phyloP scores from a whole-genome alignment of 140 eudicot genomes.

The Oenanthe javanica region DNA sequence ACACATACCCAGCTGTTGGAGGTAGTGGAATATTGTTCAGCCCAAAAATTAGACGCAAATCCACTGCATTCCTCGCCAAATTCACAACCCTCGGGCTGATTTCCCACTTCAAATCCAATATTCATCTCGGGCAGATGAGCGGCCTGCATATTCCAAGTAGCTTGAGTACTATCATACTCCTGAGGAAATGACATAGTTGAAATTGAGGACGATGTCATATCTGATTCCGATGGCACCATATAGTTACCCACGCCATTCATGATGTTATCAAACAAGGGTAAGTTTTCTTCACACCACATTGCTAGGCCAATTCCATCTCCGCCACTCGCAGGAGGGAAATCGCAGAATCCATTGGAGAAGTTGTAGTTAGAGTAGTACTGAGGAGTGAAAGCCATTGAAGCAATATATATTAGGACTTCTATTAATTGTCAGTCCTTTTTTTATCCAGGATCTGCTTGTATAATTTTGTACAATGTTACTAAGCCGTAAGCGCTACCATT shows the following conservation, averaged over 20 bases:
- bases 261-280: constrained; percentile 4
- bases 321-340: constrained; percentile 21
- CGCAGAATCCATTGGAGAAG: constrained; percentile 24
- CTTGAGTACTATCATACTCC: constrained; percentile 6
- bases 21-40: constrained; percentile 17
- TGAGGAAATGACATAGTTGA: constrained; percentile 19
- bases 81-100: constrained; percentile 11
- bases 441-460: constrained; percentile 6
- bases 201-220: constrained; percentile 22
- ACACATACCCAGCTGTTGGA: constrained; percentile 39
- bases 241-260: not conserved
- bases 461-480: not conserved
- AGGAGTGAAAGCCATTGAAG: constrained; percentile 27
- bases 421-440: not conserved
- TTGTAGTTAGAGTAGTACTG: constrained; percentile 18
- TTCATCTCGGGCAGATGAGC: constrained; percentile 19
- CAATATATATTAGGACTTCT: not conserved
- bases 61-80: constrained; percentile 26
- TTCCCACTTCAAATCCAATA: constrained; percentile 2
- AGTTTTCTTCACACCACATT: constrained; percentile 38
- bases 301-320: constrained; percentile 16
- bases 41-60: constrained; percentile 34
- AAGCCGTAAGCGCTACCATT: not conserved
- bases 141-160: constrained; percentile 33
- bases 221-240: constrained; percentile 19